These are phyloP conservation scores for Ocimum tenuiflorum DNA, from an alignment of 257 asterid species.

Conservation along the genomic window DNA sequence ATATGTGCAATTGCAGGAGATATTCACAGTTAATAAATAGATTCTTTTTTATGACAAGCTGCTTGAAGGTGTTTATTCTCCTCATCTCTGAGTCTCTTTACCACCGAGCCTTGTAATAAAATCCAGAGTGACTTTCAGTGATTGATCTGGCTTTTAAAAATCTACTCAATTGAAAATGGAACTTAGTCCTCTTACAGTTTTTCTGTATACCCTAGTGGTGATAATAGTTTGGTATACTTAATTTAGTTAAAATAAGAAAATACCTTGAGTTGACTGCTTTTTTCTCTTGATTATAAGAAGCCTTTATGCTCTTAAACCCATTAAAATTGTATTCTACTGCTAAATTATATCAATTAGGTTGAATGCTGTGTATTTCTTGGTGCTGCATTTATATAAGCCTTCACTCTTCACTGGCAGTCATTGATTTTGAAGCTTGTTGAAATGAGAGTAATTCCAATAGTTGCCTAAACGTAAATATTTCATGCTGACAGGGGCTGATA, in stretches of 20 bases:
- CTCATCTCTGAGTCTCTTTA: not conserved
- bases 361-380: not conserved
- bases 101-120: not conserved
- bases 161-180: not conserved
- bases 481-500: conserved; percentile 70
- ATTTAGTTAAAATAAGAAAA: not conserved
- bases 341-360: not conserved
- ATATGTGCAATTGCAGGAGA: not conserved
- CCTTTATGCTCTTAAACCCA: not conserved
- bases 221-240: not conserved
- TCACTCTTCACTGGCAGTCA: not conserved
- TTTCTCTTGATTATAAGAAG: not conserved
- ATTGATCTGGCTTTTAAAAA: not conserved
- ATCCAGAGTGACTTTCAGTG: not conserved
- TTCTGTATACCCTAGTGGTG: not conserved
- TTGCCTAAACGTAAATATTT: not conserved
- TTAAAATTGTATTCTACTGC: not conserved
- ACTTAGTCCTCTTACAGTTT: not conserved
- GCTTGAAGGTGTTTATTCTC: not conserved
- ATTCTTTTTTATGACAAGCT: not conserved
- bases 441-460: not conserved
- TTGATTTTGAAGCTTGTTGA: not conserved
- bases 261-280: not conserved
- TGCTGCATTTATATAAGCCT: not conserved
- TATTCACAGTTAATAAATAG: not conserved